phyloP scores from a whole-genome alignment of 257 asterid species.

The Fraxinus americana region DNA sequence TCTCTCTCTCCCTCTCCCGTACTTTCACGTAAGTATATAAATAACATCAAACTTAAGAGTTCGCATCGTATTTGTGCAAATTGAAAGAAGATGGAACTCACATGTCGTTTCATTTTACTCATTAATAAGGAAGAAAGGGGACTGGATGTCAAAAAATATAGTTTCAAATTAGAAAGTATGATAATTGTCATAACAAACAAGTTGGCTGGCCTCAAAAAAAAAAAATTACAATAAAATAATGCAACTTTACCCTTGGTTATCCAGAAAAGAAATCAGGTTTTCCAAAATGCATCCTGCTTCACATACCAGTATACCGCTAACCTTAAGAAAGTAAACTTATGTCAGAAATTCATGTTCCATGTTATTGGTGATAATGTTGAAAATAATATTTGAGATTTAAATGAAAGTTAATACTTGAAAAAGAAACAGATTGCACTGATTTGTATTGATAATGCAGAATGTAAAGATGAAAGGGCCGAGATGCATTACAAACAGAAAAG shows the following conservation, averaged over 20 bases:
- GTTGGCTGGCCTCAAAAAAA: conserved; percentile 12
- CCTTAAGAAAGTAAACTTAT: conserved; percentile 46
- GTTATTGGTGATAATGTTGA: conserved; percentile 14
- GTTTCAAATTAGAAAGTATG: not conserved
- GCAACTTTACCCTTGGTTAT: conserved; percentile 71
- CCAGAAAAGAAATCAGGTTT: conserved; percentile 86
- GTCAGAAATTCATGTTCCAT: conserved; percentile 28
- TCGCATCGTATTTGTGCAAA: not conserved
- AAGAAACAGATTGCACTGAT: not conserved
- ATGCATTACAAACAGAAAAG: conserved; percentile 20
- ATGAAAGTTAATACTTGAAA: conserved; percentile 4
- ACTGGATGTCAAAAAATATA: not conserved
- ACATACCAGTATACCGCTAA: conserved; percentile 87
- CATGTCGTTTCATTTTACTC: not conserved
- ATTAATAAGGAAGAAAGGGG: conserved; percentile 1
- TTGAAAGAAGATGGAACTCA: not conserved
- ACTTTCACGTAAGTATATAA: not conserved
- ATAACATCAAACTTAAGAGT: conserved; percentile 2
- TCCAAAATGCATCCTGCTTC: conserved; percentile 99
- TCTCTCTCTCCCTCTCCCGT: not conserved
- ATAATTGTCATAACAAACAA: conserved; percentile 20
- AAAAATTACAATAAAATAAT: conserved; percentile 10
- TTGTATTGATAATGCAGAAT: conserved; percentile 12
- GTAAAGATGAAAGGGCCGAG: conserved; percentile 15
- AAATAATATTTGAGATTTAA: conserved; percentile 4